These are phyloP conservation scores for Fragaria iinumae DNA, from an alignment of 306 rosid genomes.

Conservation along the genomic window DNA sequence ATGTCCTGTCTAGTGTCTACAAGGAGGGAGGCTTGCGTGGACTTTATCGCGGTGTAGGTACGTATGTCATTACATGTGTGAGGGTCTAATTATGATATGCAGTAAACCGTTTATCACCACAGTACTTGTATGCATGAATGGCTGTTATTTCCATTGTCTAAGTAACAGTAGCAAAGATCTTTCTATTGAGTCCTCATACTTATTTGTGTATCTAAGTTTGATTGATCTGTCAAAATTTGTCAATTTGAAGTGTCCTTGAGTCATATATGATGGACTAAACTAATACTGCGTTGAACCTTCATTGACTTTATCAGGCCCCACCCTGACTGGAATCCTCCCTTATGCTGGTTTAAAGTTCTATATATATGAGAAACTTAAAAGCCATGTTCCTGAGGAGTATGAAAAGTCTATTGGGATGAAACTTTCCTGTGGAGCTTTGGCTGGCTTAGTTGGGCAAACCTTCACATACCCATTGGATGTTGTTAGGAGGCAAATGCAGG, in stretches of 20 bases:
- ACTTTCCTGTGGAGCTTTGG: constrained; percentile 94
- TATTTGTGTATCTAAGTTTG: background rate
- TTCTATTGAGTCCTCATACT: background rate
- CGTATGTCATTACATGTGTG: constrained; percentile 15
- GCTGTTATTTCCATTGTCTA: background rate
- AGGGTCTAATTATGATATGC: constrained; percentile 9
- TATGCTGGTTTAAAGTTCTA: constrained; percentile 96
- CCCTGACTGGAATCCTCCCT: constrained; percentile 86
- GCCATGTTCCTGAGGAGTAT: constrained; percentile 80
- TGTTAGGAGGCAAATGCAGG: constrained; percentile 99
- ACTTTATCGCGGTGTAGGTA: constrained; percentile 90
- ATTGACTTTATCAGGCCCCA: constrained; percentile 63
- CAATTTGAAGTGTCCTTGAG: background rate
- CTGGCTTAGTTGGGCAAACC: constrained; percentile 96
- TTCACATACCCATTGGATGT: constrained; percentile 93
- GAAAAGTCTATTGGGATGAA: constrained; percentile 68
- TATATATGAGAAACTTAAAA: constrained; percentile 75
- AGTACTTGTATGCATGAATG: background rate
- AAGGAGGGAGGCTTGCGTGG: constrained; percentile 79
- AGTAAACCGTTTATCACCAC: background rate
- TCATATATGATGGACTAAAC: background rate
- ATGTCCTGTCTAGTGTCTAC: constrained; percentile 70
- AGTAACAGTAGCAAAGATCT: background rate
- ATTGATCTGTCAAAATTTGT: background rate
- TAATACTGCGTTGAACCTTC: background rate